phyloP scores from a whole-genome alignment of 2,329 filamentous ascomycete species.

The Pezicula radicicola region DNA sequence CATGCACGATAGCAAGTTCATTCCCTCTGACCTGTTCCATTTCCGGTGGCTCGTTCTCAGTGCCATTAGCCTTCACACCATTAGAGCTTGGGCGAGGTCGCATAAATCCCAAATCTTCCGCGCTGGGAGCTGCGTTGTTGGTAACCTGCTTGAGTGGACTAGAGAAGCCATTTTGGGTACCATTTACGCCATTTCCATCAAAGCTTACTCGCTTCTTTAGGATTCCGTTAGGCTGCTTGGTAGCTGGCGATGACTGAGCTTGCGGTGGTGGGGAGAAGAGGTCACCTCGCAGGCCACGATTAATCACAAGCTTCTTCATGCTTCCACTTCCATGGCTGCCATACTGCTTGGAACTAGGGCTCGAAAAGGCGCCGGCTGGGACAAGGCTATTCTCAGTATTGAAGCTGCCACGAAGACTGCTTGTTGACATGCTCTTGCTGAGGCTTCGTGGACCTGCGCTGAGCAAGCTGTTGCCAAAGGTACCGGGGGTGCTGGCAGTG shows the following conservation, averaged over 20 bases:
- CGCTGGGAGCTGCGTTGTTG: conserved; percentile 46
- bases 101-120: conserved; percentile 57
- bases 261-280: conserved; percentile 55
- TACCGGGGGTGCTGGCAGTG: conserved; percentile 64
- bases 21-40: conserved; percentile 72
- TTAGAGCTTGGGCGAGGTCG: conserved; percentile 42
- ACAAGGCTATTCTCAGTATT: conserved; percentile 83
- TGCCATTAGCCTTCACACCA: conserved; percentile 43
- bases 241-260: conserved; percentile 27
- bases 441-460: conserved; percentile 63
- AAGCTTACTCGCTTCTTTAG: conserved; percentile 90
- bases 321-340: conserved; percentile 64
- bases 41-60: conserved; percentile 49
- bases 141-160: conserved; percentile 27
- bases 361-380: conserved; percentile 79
- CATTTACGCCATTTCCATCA: conserved; percentile 58
- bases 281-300: conserved; percentile 77
- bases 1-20: conserved; percentile 75
- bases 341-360: conserved; percentile 59
- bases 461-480: conserved; percentile 63
- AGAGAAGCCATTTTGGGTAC: conserved; percentile 38
- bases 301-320: conserved; percentile 91
- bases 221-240: conserved; percentile 45
- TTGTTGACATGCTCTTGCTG: conserved; percentile 85
- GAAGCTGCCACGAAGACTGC: conserved; percentile 78